Evolutionary conservation across 2,329 filamentous ascomycete genomes (phyloP).

Genomic region (Scytalidium lignicola): DNA sequence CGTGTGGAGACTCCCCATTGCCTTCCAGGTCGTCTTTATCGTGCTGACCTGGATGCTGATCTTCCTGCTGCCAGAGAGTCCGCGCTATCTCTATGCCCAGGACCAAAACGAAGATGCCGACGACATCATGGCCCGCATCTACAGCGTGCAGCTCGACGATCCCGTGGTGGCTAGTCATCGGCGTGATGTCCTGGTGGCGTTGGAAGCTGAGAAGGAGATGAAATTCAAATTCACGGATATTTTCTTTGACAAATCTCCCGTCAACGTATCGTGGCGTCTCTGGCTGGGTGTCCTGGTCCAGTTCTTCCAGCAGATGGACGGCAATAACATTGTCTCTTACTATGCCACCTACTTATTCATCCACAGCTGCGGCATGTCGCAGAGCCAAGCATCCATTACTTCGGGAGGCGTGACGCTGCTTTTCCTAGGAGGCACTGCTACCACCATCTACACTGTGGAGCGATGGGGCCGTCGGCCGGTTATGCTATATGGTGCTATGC

Average conservation of each 20-base stretch:
- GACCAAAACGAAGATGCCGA: conserved; percentile 21
- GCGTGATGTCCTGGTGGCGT: conserved; percentile 1
- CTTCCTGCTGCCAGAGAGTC: conserved; percentile 23
- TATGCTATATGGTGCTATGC: conserved; percentile 37
- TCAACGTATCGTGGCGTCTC: conserved; percentile 1
- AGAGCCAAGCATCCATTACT: background rate
- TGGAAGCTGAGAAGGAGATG: conserved; percentile 3
- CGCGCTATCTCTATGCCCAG: conserved; percentile 25
- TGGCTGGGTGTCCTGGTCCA: conserved; percentile 2
- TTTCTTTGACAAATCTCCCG: conserved; percentile 2
- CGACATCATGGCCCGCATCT: conserved; percentile 1
- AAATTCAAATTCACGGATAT: conserved; percentile 1
- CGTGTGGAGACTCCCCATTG: conserved; percentile 23
- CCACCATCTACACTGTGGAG: conserved; percentile 23
- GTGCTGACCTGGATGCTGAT: conserved; percentile 21
- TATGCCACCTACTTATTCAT: background rate
- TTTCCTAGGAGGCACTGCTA: background rate
- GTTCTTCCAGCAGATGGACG: conserved; percentile 4
- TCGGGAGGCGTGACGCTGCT: background rate
- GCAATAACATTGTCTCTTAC: conserved; percentile 3
- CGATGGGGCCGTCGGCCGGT: conserved; percentile 62
- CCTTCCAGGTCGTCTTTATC: conserved; percentile 24
- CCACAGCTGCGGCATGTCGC: background rate
- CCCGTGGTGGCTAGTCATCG: background rate
- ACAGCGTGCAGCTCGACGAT: background rate